Evolutionary conservation across 257 asterid species (phyloP), one percentile per base, ranked within the genome.

Genomic region (Solanum clarkiae): DNA sequence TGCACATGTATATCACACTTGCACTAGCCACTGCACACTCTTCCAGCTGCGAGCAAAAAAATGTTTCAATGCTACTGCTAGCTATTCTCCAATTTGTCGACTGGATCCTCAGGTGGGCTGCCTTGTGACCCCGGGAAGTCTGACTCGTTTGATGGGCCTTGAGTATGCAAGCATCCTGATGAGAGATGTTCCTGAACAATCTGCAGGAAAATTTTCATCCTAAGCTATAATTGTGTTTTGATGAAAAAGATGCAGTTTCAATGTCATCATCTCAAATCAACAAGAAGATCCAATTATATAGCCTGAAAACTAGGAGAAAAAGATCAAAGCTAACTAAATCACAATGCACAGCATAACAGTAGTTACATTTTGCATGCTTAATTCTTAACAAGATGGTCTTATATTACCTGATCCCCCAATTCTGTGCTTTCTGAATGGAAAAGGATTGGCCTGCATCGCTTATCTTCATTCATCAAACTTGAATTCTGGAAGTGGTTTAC

Each of bases 391-490:
- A 79, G 54, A 69, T 56, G 12, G 56, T 60, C 49, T 32, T 40
- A 85, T 60, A 14, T 75, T 86, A 90, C 93, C 94, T 88, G 91
- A 85, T 86, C 84, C 65, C 82, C 89, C 82, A 88, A 77, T 65
- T 77, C 91, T 40, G 86, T 81, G 88, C 84, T 54, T 60, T 89
- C 95, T 0, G 91, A 88, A 51, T 89, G 87, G 55, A 95, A 91
- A 60, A 95, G 86, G 75, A 95, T 91, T 55, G 98, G 97, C 89
- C 97, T 86, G 56, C 95, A 95, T 4, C 95, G 89, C 80, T 91
- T 95, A 83, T 95, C 98, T 89, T 93, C 97, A 29, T 92, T 92
- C 97, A 93, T 92, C 88, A 95, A 86, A 88, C 95, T 93, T n/a
- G 98, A 93, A 81, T 93, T 91, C 88, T 95, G 95, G 89, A 95